A percentile compares a stretch with the other conserved stretches of the same genome.
phyloP scores from a whole-genome alignment of 345 rosid genomes.

The Trapa bicornis region DNA sequence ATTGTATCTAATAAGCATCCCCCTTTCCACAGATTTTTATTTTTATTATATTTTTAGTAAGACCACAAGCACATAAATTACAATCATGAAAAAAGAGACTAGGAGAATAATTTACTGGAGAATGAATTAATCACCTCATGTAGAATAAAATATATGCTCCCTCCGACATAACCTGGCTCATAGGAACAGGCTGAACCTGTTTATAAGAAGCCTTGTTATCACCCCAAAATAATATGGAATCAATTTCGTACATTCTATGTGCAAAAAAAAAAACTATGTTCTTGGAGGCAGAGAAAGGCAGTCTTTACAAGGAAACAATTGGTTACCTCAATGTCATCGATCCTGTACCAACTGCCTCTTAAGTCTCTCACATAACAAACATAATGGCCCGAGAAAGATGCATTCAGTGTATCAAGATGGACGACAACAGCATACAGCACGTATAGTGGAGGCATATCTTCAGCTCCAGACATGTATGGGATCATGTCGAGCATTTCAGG shows the following conservation, averaged over 20 bases:
- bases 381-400: slow-evolving; percentile 77
- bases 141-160: slow-evolving; percentile 86
- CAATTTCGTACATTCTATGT: neutral
- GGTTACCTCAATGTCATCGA: slow-evolving; percentile 68
- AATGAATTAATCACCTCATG: slow-evolving; percentile 40
- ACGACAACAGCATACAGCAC: slow-evolving; percentile 68
- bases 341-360: slow-evolving; percentile 65
- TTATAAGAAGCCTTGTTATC: slow-evolving; percentile 1
- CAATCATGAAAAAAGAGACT: neutral
- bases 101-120: neutral
- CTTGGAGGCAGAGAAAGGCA: neutral
- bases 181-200: slow-evolving; percentile 61
- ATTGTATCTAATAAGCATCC: no score
- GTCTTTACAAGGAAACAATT: neutral
- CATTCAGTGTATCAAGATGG: slow-evolving; percentile 76
- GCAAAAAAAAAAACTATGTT: no score
- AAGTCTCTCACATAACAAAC: slow-evolving; percentile 63
- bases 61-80: no score
- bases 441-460: slow-evolving; percentile 66
- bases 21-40: no score
- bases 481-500: slow-evolving; percentile 79
- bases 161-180: slow-evolving; percentile 86
- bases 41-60: no score
- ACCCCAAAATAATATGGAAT: neutral
- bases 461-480: slow-evolving; percentile 64